Percentiles rank a stretch among this genome's conserved stretches.
Conservation (phyloP, 768 basidiomycete genomes). For the Collybiopsis luxurians region DNA sequence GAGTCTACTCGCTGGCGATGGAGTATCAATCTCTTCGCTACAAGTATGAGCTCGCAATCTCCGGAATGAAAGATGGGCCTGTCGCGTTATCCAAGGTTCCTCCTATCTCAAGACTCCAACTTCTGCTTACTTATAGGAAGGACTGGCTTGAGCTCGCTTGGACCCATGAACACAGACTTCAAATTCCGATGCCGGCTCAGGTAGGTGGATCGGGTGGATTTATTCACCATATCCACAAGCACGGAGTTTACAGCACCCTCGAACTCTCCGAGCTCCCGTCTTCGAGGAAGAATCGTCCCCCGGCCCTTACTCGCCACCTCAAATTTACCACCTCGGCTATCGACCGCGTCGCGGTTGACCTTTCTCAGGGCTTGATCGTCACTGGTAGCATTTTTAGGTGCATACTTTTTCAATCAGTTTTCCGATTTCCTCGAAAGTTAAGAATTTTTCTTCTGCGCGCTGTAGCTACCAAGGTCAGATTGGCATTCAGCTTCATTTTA, state of each 20-base stretch:
- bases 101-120: constrained; percentile 39
- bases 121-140: constrained; percentile 42
- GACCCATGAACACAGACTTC: constrained; percentile 45
- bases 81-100: constrained; percentile 35
- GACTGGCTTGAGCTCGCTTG: constrained; percentile 49
- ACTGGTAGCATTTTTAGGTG: constrained; percentile 41
- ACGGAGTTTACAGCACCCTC: constrained; percentile 38
- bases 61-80: constrained; percentile 52
- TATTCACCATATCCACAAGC: constrained; percentile 38
- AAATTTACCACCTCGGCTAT: constrained; percentile 42
- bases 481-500: constrained; percentile 48
- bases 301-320: constrained; percentile 41
- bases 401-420: constrained; percentile 8
- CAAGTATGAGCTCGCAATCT: constrained; percentile 44
- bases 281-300: constrained; percentile 40
- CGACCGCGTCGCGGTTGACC: constrained; percentile 44
- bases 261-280: constrained; percentile 50
- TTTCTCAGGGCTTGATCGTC: constrained; percentile 42
- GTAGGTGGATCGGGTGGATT: constrained; percentile 45
- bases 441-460: constrained; percentile 2
- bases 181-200: constrained; percentile 33
- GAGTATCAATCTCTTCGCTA: constrained; percentile 48
- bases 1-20: constrained; percentile 43
- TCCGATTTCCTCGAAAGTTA: background rate
- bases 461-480: constrained; percentile 36